phyloP scores from a whole-genome alignment of 2,329 filamentous ascomycete species.

The Penicillium sp. region DNA sequence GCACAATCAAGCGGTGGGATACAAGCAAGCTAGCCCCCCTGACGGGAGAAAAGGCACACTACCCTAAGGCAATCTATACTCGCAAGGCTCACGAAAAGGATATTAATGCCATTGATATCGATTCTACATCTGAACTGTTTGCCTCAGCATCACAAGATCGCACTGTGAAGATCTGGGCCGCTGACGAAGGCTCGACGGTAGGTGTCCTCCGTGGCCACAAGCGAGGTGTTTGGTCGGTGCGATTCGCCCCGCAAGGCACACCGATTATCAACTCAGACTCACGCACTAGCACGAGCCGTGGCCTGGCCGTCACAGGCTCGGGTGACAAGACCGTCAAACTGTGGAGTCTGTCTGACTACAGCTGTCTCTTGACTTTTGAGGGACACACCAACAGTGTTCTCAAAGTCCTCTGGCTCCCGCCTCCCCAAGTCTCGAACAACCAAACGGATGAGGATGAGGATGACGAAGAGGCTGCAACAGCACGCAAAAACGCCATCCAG shows the following conservation, averaged over 20 bases:
- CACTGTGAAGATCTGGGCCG: constrained; percentile 93
- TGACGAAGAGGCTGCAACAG: constrained; percentile 24
- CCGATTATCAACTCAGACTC: constrained; percentile 67
- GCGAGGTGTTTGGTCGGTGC: constrained; percentile 90
- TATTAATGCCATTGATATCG: constrained; percentile 86
- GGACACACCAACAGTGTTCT: constrained; percentile 92
- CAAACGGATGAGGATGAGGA: constrained; percentile 27
- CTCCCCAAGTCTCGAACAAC: constrained; percentile 33
- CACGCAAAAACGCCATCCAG: constrained; percentile 26
- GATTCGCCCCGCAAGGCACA: constrained; percentile 72
- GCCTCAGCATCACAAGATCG: constrained; percentile 94
- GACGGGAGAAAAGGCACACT: constrained; percentile 26
- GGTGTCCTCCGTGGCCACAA: constrained; percentile 88
- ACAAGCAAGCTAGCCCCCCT: constrained; percentile 55
- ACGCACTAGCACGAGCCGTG: constrained; percentile 62
- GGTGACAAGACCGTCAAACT: constrained; percentile 94
- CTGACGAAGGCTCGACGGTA: constrained; percentile 77
- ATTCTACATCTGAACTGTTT: constrained; percentile 66
- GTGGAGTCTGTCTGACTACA: constrained; percentile 88
- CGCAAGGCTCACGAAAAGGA: constrained; percentile 97
- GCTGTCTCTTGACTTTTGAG: constrained; percentile 85
- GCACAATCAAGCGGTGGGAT: constrained; percentile 91
- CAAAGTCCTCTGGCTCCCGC: constrained; percentile 78
- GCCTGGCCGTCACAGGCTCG: constrained; percentile 77
- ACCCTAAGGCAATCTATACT: constrained; percentile 61